Base-by-base conservation (phyloP, 495 filamentous ascomycete species). In the Elaphomyces granulatus region DNA sequence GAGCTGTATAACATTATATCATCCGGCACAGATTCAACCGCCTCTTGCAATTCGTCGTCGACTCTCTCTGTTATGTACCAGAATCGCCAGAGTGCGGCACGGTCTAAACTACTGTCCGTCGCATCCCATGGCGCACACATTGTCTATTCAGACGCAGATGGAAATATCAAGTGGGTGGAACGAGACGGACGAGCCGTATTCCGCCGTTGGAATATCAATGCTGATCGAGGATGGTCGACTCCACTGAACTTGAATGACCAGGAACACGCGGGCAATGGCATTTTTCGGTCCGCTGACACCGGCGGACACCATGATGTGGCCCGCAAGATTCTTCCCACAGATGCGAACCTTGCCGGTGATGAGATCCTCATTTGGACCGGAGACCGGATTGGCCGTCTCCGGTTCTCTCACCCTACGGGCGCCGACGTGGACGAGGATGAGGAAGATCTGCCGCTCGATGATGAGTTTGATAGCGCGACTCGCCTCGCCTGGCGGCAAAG, bases 111-210 rank as follows among this genome's bases (percentile, higher is more conserved):
- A 18, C 72, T 96, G 8, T 85, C 82, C 1, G 80, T 94, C 0
- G 78, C 75, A 8, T 80, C 80, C 21, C 88, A 96, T 46, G 88
- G 88, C 1, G 80, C 83, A 12, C 71, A 83, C 2, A 72, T 96
- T 31, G 82, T 88, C 16, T 84, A 83, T 45, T 82, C 83, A 0
- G 88, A 95, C 45, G 77, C 80, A 3, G 75, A 84, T 35, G 88
- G 88, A 0, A 77, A 78, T 42, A 54, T 96, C 43, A 93, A 86
- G 58, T 95, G 88, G 87, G 72, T 90, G 17, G 88, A 96, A 58
- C 70, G 87, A 17, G 83, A 95, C 49, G 86, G 85, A 8, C 77
- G 76, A 39, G 76, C 77, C n/a, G 75, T 83, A 47, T 80, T 87
- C 32, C 75, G 88, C 18, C 72, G 74, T 12, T 80, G 77, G 60